phyloP scores from a whole-genome alignment of 2,329 filamentous ascomycete species.

The Clonostachys rosea region DNA sequence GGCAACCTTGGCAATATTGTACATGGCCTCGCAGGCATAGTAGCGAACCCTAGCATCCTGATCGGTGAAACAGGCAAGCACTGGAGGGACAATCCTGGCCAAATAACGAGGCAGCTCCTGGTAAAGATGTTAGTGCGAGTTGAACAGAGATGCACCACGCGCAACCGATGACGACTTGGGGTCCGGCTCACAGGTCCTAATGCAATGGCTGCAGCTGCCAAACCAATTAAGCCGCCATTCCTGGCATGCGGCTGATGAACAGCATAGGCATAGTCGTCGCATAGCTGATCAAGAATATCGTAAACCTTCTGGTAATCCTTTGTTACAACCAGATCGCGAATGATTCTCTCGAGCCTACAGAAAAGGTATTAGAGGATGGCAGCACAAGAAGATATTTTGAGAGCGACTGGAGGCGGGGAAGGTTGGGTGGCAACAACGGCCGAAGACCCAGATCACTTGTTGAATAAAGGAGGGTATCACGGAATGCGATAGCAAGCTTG shows the following conservation, averaged over 20 bases:
- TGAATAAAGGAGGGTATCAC: no score
- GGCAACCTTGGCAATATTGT: slow-evolving; percentile 98
- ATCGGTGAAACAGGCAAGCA: slow-evolving; percentile 94
- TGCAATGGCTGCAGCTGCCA: slow-evolving; percentile 93
- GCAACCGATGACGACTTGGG: neutral
- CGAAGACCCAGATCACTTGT: neutral
- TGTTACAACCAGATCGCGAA: slow-evolving; percentile 74
- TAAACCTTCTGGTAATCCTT: slow-evolving; percentile 78
- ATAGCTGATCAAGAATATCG: slow-evolving; percentile 90
- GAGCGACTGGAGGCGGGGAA: slow-evolving; percentile 1
- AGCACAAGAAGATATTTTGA: neutral
- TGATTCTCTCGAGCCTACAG: slow-evolving; percentile 77
- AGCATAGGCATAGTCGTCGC: slow-evolving; percentile 95
- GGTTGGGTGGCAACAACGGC: neutral
- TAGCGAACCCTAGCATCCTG: slow-evolving; percentile 97
- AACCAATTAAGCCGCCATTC: slow-evolving; percentile 91
- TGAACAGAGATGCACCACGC: neutral
- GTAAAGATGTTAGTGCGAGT: neutral
- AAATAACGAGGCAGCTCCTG: slow-evolving; percentile 90
- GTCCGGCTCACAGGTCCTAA: slow-evolving; percentile 73
- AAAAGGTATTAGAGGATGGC: neutral
- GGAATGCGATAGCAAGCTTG: no score
- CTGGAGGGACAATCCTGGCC: slow-evolving; percentile 90
- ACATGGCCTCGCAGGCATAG: slow-evolving; percentile 99
- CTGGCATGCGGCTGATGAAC: slow-evolving; percentile 94